A percentile compares a stretch with the other conserved stretches of the same genome.
phyloP scores from a whole-genome alignment of 2,329 filamentous ascomycete genomes.

The Monilinia aucupariae region DNA sequence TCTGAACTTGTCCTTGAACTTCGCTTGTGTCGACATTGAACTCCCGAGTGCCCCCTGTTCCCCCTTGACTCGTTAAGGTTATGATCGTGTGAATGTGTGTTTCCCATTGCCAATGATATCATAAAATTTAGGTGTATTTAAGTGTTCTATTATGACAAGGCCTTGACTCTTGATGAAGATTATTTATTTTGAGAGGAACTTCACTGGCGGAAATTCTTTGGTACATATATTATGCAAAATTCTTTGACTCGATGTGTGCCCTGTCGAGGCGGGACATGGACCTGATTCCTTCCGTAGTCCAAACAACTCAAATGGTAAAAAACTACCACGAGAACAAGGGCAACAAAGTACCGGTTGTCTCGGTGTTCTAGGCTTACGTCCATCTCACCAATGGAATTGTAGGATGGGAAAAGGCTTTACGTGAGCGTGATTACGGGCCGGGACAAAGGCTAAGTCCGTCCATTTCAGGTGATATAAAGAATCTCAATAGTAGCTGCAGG shows the following conservation, averaged over 20 bases:
- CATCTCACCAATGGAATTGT: background rate
- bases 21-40: background rate
- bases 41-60: background rate
- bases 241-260: background rate
- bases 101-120: slow-evolving; percentile 7
- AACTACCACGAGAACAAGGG: background rate
- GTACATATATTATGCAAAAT: slow-evolving; percentile 3
- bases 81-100: slow-evolving; percentile 4
- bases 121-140: background rate
- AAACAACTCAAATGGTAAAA: background rate
- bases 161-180: background rate
- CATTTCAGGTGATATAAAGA: background rate
- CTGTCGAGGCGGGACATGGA: background rate
- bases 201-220: background rate
- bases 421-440: slow-evolving; percentile 5
- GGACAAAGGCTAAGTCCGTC: slow-evolving; percentile 14
- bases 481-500: background rate
- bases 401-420: background rate
- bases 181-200: background rate
- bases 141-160: background rate
- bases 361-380: background rate
- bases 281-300: background rate
- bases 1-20: slow-evolving; percentile 6
- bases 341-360: no score
- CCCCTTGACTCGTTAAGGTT: background rate